phyloP scores from a whole-genome alignment of 2,329 filamentous ascomycete genomes.

The Claviceps capensis region DNA sequence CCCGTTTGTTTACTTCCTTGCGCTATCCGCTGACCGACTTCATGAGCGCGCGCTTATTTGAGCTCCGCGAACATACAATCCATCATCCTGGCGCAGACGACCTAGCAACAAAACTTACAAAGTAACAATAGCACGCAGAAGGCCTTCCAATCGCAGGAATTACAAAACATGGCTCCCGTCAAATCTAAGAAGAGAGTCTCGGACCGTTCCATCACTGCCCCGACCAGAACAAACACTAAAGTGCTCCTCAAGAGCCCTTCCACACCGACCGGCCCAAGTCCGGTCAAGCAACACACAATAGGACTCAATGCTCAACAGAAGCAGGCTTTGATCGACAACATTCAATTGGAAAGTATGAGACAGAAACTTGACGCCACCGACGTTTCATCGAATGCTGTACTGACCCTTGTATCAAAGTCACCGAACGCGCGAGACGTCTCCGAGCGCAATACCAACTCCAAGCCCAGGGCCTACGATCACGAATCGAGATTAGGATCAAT shows the following conservation, averaged over 20 bases:
- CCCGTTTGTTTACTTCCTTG: constrained; percentile 27
- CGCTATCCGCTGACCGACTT: constrained; percentile 7
- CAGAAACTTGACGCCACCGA: background rate
- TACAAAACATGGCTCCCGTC: constrained; percentile 30
- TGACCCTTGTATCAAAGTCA: constrained; percentile 41
- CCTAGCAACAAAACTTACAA: background rate
- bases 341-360: constrained; percentile 69
- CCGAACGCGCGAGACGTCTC: constrained; percentile 74
- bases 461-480: constrained; percentile 68
- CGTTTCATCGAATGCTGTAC: background rate
- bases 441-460: constrained; percentile 82
- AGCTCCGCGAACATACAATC: background rate
- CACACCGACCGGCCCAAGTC: constrained; percentile 36
- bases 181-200: constrained; percentile 24
- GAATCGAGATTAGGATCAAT: constrained; percentile 87
- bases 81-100: background rate
- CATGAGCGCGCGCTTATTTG: constrained; percentile 5
- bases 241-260: constrained; percentile 18
- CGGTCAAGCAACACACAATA: constrained; percentile 46
- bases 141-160: background rate
- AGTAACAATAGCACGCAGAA: background rate
- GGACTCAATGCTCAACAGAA: constrained; percentile 61
- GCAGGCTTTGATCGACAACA: constrained; percentile 74
- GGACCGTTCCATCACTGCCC: constrained; percentile 9
- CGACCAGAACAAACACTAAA: constrained; percentile 9